These are phyloP conservation scores for Aspergillus hortae DNA, from an alignment of 2,329 filamentous ascomycete species.

Conservation along the genomic window DNA sequence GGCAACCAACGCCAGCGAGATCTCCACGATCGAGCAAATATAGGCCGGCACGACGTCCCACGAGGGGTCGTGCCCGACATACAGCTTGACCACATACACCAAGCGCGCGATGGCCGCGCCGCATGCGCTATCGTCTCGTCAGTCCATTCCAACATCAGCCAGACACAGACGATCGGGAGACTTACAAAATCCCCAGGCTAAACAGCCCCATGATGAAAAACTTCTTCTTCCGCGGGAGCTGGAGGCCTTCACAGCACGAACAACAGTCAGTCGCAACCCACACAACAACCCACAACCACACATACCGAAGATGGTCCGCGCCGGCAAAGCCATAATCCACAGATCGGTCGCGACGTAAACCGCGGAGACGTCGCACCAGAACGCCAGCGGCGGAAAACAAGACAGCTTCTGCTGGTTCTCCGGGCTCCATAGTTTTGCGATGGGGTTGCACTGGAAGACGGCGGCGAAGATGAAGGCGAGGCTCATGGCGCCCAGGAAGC, in stretches of 20 bases:
- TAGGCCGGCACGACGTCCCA: slow-evolving; percentile 11
- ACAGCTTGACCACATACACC: slow-evolving; percentile 11
- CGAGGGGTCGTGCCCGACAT: slow-evolving; percentile 7
- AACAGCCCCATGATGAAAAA: slow-evolving; percentile 1
- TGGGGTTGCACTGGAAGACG: slow-evolving; percentile 9
- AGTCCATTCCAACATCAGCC: background rate
- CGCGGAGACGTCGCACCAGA: slow-evolving; percentile 7
- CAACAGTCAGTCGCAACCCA: no score
- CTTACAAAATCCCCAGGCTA: slow-evolving; percentile 2
- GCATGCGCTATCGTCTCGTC: slow-evolving; percentile 6
- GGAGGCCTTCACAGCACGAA: background rate
- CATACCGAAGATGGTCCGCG: slow-evolving; percentile 2
- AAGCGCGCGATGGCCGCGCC: slow-evolving; percentile 10
- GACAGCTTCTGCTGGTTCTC: background rate
- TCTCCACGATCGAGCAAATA: slow-evolving; percentile 8
- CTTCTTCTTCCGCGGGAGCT: background rate
- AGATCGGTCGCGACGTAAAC: slow-evolving; percentile 9
- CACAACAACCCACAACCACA: background rate
- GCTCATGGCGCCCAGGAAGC: slow-evolving; percentile 9
- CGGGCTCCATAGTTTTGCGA: background rate
- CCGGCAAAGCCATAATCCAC: slow-evolving; percentile 10
- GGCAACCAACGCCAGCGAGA: slow-evolving; percentile 3
- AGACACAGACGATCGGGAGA: background rate
- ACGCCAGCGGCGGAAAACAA: slow-evolving; percentile 5
- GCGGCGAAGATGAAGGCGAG: slow-evolving; percentile 8